These are phyloP conservation scores for Capsicum pubescens DNA, from an alignment of 257 asterid genomes.

Conservation along the genomic window DNA sequence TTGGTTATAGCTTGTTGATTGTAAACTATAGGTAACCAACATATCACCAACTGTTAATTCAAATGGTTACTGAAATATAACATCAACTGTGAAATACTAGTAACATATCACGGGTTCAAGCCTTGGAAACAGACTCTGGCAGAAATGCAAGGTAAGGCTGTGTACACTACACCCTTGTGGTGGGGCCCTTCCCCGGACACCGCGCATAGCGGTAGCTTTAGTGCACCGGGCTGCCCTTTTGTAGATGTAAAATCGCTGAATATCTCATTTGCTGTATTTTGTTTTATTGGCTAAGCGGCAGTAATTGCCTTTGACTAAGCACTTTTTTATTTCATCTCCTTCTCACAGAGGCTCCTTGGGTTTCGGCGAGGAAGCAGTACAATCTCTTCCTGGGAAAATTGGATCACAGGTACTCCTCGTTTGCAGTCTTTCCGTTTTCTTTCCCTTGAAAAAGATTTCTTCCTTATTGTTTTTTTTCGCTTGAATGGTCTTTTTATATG, in stretches of 20 bases:
- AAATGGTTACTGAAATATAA: background rate
- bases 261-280: background rate
- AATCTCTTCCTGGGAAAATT: conserved; percentile 89
- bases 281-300: background rate
- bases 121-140: too few relatives aligned
- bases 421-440: background rate
- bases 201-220: too few relatives aligned
- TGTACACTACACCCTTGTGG: too few relatives aligned
- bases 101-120: too few relatives aligned
- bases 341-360: conserved; percentile 88
- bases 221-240: too few relatives aligned
- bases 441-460: background rate
- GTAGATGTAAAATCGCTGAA: background rate
- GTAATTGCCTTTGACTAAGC: background rate
- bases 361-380: conserved; percentile 99
- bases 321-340: background rate
- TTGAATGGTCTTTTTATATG: background rate
- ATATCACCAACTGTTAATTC: background rate
- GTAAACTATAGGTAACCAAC: conserved; percentile 82
- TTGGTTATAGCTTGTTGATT: conserved; percentile 88
- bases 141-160: too few relatives aligned
- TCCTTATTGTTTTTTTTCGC: background rate
- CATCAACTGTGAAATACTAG: background rate
- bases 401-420: conserved; percentile 80
- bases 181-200: too few relatives aligned